Evolutionary conservation across 2,329 filamentous ascomycete genomes (phyloP).

Genomic region (Didymella glomerata): DNA sequence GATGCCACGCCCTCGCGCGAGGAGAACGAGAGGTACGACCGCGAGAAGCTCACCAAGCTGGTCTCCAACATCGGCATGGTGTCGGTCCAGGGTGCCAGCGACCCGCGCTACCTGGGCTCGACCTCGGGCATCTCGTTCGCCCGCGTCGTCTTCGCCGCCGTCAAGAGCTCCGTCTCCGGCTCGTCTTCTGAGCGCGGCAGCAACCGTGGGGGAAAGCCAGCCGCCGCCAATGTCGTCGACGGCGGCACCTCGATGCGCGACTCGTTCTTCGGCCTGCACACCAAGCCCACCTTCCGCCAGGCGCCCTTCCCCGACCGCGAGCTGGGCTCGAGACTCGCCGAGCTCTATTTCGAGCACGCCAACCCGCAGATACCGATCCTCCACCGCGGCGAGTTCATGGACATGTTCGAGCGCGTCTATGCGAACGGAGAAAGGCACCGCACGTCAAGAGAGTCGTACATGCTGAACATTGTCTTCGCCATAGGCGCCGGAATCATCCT

Average conservation of each 20-base stretch:
- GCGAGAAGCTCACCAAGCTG: slow-evolving; percentile 70
- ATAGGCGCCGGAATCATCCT: slow-evolving; percentile 95
- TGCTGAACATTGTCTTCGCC: slow-evolving; percentile 96
- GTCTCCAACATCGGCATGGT: slow-evolving; percentile 77
- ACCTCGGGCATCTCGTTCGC: slow-evolving; percentile 94
- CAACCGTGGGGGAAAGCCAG: slow-evolving; percentile 64
- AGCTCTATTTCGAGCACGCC: slow-evolving; percentile 92
- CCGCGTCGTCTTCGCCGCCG: slow-evolving; percentile 89
- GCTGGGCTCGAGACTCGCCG: slow-evolving; percentile 75
- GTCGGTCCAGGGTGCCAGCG: slow-evolving; percentile 78
- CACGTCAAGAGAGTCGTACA: slow-evolving; percentile 84
- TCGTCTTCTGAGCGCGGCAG: slow-evolving; percentile 69
- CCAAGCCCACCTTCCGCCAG: slow-evolving; percentile 84
- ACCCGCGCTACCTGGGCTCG: slow-evolving; percentile 82
- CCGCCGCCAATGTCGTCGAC: slow-evolving; percentile 55
- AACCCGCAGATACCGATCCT: slow-evolving; percentile 96
- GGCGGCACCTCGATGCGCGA: slow-evolving; percentile 86
- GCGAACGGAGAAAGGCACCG: slow-evolving; percentile 70
- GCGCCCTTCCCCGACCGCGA: slow-evolving; percentile 83
- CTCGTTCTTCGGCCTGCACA: slow-evolving; percentile 96
- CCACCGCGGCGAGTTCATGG: slow-evolving; percentile 88
- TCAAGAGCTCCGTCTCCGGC: slow-evolving; percentile 74
- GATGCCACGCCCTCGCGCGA: slow-evolving; percentile 33
- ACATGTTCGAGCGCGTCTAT: slow-evolving; percentile 85
- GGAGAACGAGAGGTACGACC: slow-evolving; percentile 62